phyloP scores from a whole-genome alignment of 495 filamentous ascomycete genomes.

The Aspergillus nidulans region DNA sequence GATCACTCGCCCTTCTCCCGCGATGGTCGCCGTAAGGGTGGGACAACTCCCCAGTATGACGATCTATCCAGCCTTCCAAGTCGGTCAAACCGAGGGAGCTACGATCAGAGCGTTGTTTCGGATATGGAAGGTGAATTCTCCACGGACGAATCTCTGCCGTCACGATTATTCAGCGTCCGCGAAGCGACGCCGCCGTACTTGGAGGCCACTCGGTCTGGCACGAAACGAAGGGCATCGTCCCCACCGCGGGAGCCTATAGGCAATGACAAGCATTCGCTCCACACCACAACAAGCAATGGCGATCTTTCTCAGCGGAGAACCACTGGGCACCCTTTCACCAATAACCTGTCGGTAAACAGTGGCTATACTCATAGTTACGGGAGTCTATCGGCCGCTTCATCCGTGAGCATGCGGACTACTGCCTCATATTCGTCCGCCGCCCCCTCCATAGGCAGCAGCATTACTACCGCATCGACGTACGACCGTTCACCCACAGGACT shows the following conservation, averaged over 20 bases:
- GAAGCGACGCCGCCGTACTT: constrained; percentile 46
- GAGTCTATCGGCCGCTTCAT: constrained; percentile 71
- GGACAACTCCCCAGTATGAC: constrained; percentile 45
- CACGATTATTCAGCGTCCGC: constrained; percentile 58
- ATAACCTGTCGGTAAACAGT: constrained; percentile 52
- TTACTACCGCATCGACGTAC: constrained; percentile 67
- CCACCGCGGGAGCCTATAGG: constrained; percentile 69
- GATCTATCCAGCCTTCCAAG: constrained; percentile 44
- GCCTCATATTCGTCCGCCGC: constrained; percentile 70
- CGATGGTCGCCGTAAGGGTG: constrained; percentile 34
- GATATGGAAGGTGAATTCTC: constrained; percentile 63
- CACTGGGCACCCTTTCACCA: constrained; percentile 52
- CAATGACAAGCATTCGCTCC: constrained; percentile 60
- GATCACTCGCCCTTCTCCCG: constrained; percentile 25
- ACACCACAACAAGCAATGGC: constrained; percentile 52
- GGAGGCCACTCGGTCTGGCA: constrained; percentile 49
- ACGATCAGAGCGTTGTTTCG: constrained; percentile 57
- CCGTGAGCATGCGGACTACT: constrained; percentile 59
- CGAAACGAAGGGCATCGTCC: constrained; percentile 78
- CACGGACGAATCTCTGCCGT: constrained; percentile 58
- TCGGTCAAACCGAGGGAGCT: constrained; percentile 55
- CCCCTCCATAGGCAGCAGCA: constrained; percentile 65
- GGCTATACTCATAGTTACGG: constrained; percentile 58
- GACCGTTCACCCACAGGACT: constrained; percentile 70
- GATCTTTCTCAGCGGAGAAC: constrained; percentile 67